Evolutionary conservation across 805 yeast species (phyloP).

Genomic region (Lipomyces yamanashiensis): DNA sequence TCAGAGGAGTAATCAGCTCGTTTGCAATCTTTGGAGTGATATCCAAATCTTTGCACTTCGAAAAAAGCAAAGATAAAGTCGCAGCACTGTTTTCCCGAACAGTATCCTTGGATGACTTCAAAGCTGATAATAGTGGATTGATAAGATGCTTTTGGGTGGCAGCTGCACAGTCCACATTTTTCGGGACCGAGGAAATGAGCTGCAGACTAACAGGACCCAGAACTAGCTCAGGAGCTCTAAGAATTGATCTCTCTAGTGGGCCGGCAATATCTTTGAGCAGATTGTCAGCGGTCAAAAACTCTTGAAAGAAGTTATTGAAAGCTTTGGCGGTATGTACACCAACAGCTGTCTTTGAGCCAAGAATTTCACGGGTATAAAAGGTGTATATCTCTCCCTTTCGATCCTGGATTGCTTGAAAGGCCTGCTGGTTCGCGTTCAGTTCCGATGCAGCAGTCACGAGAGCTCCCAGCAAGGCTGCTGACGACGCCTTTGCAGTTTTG

Average conservation of each 20-base stretch:
- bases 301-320: constrained; percentile 54
- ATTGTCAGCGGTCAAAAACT: constrained; percentile 49
- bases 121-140: constrained; percentile 56
- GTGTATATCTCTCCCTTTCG: constrained; percentile 33
- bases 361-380: constrained; percentile 42
- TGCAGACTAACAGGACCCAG: constrained; percentile 60
- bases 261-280: constrained; percentile 56
- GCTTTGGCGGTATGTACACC: constrained; percentile 21
- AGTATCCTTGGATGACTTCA: constrained; percentile 73
- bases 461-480: constrained; percentile 25
- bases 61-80: constrained; percentile 45
- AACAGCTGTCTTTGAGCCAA: constrained; percentile 38
- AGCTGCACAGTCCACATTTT: constrained; percentile 51
- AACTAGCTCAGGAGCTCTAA: constrained; percentile 78
- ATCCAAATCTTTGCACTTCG: constrained; percentile 40
- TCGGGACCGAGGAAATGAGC: constrained; percentile 49
- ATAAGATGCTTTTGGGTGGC: constrained; percentile 54
- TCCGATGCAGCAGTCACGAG: constrained; percentile 27
- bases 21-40: constrained; percentile 50
- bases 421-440: constrained; percentile 35
- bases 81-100: constrained; percentile 58
- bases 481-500: constrained; percentile 12
- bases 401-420: constrained; percentile 27
- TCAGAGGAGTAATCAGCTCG: constrained; percentile 62
- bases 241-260: constrained; percentile 68